Evolutionary conservation across 2,329 filamentous ascomycete genomes (phyloP), one percentile per base, ranked within the genome.

Genomic region (Aspergillus candidus): DNA sequence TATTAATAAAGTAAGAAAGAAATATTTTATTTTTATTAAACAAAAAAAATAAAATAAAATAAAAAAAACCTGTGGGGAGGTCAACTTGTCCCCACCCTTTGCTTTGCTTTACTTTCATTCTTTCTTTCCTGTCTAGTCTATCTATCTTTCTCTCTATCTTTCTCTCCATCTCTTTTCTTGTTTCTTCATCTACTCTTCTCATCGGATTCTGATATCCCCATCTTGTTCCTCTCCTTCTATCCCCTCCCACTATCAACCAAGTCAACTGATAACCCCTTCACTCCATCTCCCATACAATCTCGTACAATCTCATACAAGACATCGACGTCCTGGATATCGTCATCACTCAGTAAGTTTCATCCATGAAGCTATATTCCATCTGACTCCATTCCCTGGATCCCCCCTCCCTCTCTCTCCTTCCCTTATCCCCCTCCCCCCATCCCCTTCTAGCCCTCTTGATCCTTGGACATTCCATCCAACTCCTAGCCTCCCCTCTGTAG

Each of bases 21-120:
- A 27, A 27, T 27, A 2, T 27, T 27, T 27, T 27, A 27, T 27
- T 27, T 27, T 8, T 27, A 2, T 27, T 8, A 51, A 52, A 17
- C 36, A 38, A 44, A 32, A 36, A 41, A 48, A 40, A 38, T 31
- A 47, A 46, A 52, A 45, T 35, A 41, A 45, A 51, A 50, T 43
- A 40, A 33, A 44, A 45, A 38, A 43, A 44, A 32, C 47, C 32
- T 36, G 51, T 54, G 51, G 51, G 46, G 51, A 27, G 18, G 22
- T 27, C 22, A 27, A 27, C 6, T 27, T 27, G 22, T 27, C 22
- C 34, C 34, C 34, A 18, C 31, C 32, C 31, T 18, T 40, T 40
- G 8, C 15, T 40, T 35, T 14, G 14, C 14, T 33, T 32, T 40
- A 42, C 35, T 11, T 44, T 39, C 38, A n/a, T 43, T 35, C 40